Base-by-base conservation (phyloP, 176 grass and related monocot species). In the Lolium perenne region DNA sequence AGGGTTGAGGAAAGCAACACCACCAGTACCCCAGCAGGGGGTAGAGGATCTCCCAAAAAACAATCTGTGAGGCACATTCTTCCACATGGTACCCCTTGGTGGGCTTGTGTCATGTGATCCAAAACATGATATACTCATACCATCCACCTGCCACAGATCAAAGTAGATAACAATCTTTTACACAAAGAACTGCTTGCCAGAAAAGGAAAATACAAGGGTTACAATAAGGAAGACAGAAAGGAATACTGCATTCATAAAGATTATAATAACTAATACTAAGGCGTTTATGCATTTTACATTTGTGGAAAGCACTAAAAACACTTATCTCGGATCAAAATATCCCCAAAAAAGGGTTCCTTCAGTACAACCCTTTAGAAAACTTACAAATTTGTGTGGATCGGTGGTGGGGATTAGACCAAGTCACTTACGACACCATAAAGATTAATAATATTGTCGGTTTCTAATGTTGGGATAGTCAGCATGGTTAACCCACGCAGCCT, bases 1-100 rank as follows among this genome's bases (percentile, higher is more conserved):
- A 55, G 97, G 97, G 78, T 91, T 84, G 63, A 98, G 92, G 80
- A 91, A 98, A 79, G 94, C 97, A 90, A 90, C 92, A 84, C 97
- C 97, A 59, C 97, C 97, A 71, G 74, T 78, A 67, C 97, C 97
- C 97, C 97, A 98, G 75, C 77, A 84, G 6, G 56, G 69, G 48
- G 88, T 91, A 76, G 41, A 82, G 35, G 88, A 82, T 83, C 97
- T 94, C 68, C 92, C 97, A 41, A 98, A 98, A 82, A 98, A 89
- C 23, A 98, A 83, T 59, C 86, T 89, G 81, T 95, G 92, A 73
- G 97, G 92, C 51, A 98, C 84, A 81, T 29, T 86, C 87, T 87
- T 98, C 97, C 97, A 98, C 78, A 86, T 91, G 63, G 71, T 77
- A 89, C 49, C 82, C 47, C 73, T 91, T 49, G 97, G 97, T 68